Evolutionary conservation across 2,329 filamentous ascomycete species (phyloP).

Genomic region (Monilinia polystroma): DNA sequence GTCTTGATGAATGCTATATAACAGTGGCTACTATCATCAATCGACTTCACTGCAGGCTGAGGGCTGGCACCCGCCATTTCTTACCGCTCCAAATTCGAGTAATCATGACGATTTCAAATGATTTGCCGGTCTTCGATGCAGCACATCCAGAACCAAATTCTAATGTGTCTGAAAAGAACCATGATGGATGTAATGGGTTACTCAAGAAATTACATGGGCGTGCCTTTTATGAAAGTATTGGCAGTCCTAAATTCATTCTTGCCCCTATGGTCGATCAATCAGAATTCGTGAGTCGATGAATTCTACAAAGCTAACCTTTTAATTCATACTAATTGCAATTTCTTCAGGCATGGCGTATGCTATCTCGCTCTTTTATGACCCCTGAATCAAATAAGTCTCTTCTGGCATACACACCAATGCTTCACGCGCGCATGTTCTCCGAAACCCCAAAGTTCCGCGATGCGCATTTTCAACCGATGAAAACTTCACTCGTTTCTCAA

Average conservation of each 20-base stretch:
- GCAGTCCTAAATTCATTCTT: constrained; percentile 84
- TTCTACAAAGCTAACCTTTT: background rate
- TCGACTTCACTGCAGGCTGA: constrained; percentile 28
- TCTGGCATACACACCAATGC: constrained; percentile 92
- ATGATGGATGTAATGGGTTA: constrained; percentile 11
- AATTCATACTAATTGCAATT: constrained; percentile 19
- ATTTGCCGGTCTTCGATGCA: constrained; percentile 24
- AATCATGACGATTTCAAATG: constrained; percentile 30
- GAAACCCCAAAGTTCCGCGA: constrained; percentile 75
- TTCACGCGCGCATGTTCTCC: constrained; percentile 85
- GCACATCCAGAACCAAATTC: background rate
- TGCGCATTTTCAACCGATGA: constrained; percentile 69
- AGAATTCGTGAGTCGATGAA: constrained; percentile 75
- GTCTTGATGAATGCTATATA: constrained; percentile 5
- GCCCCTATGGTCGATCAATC: constrained; percentile 99
- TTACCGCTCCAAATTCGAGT: constrained; percentile 21
- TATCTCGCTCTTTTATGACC: constrained; percentile 88
- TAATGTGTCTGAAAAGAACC: background rate
- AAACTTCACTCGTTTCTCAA: constrained; percentile 39
- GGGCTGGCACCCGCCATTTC: constrained; percentile 38
- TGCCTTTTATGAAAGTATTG: constrained; percentile 92
- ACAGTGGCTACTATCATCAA: constrained; percentile 32
- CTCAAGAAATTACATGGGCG: constrained; percentile 70
- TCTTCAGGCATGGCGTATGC: constrained; percentile 85
- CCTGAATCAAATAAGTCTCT: constrained; percentile 62